A percentile compares a stretch with the other conserved stretches of the same genome.
Conservation (phyloP, 2,329 filamentous ascomycete genomes). For the Aspergillus jensenii region DNA sequence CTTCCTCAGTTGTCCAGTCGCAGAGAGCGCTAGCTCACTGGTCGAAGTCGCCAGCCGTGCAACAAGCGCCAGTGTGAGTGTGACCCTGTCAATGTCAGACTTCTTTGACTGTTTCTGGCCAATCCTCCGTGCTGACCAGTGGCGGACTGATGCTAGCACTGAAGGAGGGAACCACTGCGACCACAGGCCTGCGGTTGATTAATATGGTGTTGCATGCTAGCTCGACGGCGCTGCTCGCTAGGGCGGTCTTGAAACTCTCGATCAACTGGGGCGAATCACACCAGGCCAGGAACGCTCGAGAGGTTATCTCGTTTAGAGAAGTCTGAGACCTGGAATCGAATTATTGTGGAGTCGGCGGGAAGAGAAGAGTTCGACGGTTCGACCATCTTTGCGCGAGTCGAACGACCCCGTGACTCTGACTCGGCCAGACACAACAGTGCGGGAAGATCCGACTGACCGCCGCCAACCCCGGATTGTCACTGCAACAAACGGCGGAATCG, state of each 20-base stretch:
- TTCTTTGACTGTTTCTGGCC: conserved; percentile 7
- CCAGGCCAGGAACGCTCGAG: background rate
- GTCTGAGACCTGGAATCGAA: background rate
- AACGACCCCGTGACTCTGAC: background rate
- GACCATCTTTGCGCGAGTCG: background rate
- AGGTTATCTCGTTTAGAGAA: background rate
- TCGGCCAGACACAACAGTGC: background rate
- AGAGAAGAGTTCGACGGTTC: background rate
- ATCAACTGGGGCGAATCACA: conserved; percentile 3
- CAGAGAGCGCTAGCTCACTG: background rate
- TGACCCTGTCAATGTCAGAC: conserved; percentile 1
- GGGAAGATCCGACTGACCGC: background rate
- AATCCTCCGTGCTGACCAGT: conserved; percentile 6
- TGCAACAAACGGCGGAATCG: background rate
- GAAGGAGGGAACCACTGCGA: conserved; percentile 4
- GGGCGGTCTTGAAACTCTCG: background rate
- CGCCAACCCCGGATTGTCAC: background rate
- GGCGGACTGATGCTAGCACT: background rate
- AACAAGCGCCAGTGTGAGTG: background rate
- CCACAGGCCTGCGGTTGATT: background rate
- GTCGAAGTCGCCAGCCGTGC: conserved; percentile 9
- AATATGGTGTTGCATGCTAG: background rate
- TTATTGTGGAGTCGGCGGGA: background rate
- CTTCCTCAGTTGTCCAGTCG: background rate
- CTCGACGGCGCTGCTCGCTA: background rate